Evolutionary conservation across 768 basidiomycete species (phyloP), one percentile per base, ranked within the genome.

Genomic region (Lepiota subincarnata): DNA sequence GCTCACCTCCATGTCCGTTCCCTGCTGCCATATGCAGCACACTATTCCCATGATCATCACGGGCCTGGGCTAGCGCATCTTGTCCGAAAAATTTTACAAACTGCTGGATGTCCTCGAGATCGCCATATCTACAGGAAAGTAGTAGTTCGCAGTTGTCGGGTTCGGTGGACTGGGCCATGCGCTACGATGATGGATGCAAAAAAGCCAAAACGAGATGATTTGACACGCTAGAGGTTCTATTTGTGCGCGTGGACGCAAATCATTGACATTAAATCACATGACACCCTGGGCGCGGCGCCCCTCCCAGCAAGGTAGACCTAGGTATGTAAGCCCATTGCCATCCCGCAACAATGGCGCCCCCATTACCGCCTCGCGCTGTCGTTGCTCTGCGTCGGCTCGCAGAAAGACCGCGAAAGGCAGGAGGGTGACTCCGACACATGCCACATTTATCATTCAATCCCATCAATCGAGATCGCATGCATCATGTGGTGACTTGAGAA

Each of bases 81-180:
- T 69, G 53, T 8, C 88, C 84, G 65, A 83, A 87, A 35, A 73
- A 70, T 18, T 76, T 66, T 22, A 89, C 70, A 58, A 89, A 95
- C 2, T 72, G 71, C 41, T 84, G 75, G 36, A 92, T 75, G 59
- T 94, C 90, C 43, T 87, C 82, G 51, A 92, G 69, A 58, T 96
- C 93, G 37, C 94, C 94, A 67, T 92, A 96, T 66, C 94, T 82
- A 66, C 88, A 88, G 18, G 88, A 78, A 4, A 95, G 82, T 11
- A 98, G 73, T 45, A 95, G 66, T 2, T 96, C 90, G 39, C 90
- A 82, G 28, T 69, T 71, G 19, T 87, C 80, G 45, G 85, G 82
- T 43, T 72, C 68, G 34, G 76, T 70, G 45, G 70, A 72, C 49
- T 63, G 57, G 31, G 36, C 43, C 58, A 55, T 56, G 24, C 43